Base-by-base conservation (phyloP, 129 eudicot species). In the Flaveria bidentis region DNA sequence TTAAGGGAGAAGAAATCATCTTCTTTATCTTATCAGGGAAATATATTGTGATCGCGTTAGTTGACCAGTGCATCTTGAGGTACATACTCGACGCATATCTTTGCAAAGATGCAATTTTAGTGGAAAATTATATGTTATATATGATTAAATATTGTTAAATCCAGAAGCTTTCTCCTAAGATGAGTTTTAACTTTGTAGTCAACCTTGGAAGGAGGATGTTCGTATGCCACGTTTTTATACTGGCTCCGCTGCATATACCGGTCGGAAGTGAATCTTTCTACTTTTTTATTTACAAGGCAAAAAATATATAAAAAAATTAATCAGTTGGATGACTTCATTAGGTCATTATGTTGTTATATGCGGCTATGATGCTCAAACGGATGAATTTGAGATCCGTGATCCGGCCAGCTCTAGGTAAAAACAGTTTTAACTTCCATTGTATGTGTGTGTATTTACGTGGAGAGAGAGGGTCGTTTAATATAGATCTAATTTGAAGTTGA, bases 311-410 rank as follows among this genome's bases (percentile, higher is more conserved):
- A 8, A 26, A 22, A 22, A 11, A 22, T 30, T 69, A 71, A 81
- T 6, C 6, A 52, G 26, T 28, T 66, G 46, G 26, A 67, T 77
- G 75, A 58, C 56, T 60, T 30, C 44, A 30, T 62, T 30, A 95
- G 99, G 99, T 79, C 99, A 95, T 75, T 95, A 91, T 66, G 87
- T 95, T 51, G 83, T 95, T 57, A 87, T 95, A 12, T 95, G 96
- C 75, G 97, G 99, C 76, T 95, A 95, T 82, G 99, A 95, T 83
- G 78, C 96, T 57, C 85, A 51, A 42, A 79, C 83, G 12, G 89
- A 89, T 20, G 96, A 86, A 88, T 95, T 91, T 84, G 97, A 95
- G 85, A 95, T 95, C 51, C 88, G 99, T 78, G 99, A 95, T 88
- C 99, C 99, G 46, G 97, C 97, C 72, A 95, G 92, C 85, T 89